Base-by-base conservation (phyloP, 108 stramenopile genomes). In the Stephanodiscus minutulus region DNA sequence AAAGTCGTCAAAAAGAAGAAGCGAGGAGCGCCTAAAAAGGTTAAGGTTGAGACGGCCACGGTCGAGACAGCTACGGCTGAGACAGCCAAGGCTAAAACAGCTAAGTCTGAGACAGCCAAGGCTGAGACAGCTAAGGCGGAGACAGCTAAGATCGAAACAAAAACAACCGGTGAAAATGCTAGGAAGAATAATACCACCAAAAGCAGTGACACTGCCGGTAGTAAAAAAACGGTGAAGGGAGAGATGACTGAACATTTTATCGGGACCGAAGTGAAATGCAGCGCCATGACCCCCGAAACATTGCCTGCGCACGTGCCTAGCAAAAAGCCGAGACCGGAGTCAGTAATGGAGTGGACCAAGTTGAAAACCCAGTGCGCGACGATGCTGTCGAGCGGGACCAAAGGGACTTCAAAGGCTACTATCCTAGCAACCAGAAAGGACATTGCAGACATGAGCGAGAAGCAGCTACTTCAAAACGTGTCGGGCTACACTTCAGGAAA, bases 1-100 rank as follows among this genome's bases (percentile, higher is more conserved):
- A 91, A 88, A 29, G 59, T 85, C 10, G 73, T 74, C 25, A 84
- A 84, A 46, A 89, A 89, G 70, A 80, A 81, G 64, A 85, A 85
- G 59, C 54, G 59, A 12, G 82, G 79, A 27, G 59, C 72, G 28
- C 48, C 80, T 17, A 76, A 74, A 61, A 76, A 72, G 33, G 22
- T 33, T 39, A 68, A 70, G 53, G 64, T 33, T 47, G 61, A 64
- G 64, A 76, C 44, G 59, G 47, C 57, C 21, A 77, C 49, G 63
- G 55, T 48, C 31, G 33, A 37, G 59, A 46, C 15, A 62, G 52
- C 28, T 70, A 64, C 18, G 13, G 15, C 29, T 0, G 66, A 73
- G 31, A 65, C 67, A 8, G 25, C 7, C 21, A 31, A 29, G 12
- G 39, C 50, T 27, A 55, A 31, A 7, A 18, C 47, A 29, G 76